Evolutionary conservation across 441 rosid genomes (phyloP).

Genomic region (Manihot esculenta): DNA sequence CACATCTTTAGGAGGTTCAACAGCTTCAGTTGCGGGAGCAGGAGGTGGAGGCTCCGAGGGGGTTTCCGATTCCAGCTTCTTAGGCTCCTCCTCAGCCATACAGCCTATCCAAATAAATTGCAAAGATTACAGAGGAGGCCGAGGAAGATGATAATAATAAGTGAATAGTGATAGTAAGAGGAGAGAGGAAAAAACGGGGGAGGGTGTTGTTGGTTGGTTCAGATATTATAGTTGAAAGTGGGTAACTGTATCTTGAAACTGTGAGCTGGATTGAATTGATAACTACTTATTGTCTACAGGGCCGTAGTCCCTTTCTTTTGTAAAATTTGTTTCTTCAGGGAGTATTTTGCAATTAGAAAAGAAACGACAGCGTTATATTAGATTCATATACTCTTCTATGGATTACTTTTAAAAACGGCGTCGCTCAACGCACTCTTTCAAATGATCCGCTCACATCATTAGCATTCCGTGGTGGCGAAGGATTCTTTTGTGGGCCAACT

Average conservation of each 20-base stretch:
- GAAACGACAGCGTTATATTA: neutral
- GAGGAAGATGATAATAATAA: neutral
- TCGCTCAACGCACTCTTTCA: neutral
- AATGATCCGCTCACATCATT: neutral
- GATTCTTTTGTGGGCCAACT: slow-evolving; percentile 4
- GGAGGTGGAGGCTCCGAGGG: slow-evolving; percentile 40
- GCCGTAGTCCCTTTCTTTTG: neutral
- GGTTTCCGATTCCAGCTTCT: slow-evolving; percentile 48
- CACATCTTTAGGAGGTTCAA: slow-evolving; percentile 38
- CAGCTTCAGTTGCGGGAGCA: slow-evolving; percentile 21
- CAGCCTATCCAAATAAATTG: neutral
- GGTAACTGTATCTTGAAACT: slow-evolving; percentile 18
- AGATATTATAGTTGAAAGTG: slow-evolving; percentile 33
- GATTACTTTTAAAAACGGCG: neutral
- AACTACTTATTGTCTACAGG: neutral
- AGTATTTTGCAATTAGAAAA: neutral
- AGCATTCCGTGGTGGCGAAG: slow-evolving; percentile 1
- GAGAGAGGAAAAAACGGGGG: slow-evolving; percentile 5
- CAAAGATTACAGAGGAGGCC: neutral
- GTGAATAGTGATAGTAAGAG: neutral
- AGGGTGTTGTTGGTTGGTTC: slow-evolving; percentile 25
- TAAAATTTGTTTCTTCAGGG: too few relatives aligned
- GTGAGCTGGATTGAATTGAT: slow-evolving; percentile 32
- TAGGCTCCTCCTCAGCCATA: slow-evolving; percentile 60
- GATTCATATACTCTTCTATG: neutral